phyloP scores from a whole-genome alignment of 1,284 basidiomycete species.

The Microbotryum saponariae region DNA sequence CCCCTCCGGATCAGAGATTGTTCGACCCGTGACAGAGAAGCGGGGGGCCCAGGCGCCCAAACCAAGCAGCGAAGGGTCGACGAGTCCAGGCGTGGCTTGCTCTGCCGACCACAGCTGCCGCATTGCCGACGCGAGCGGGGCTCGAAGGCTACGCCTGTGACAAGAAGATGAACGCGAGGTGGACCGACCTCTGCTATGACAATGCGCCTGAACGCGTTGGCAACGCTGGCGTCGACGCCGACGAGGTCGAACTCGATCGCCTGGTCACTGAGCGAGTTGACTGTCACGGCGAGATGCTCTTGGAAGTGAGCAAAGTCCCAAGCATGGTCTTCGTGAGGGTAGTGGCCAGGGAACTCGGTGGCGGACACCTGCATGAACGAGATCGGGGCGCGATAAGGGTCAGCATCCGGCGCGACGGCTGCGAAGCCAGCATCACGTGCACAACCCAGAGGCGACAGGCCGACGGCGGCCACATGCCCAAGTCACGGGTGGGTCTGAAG shows the following conservation, averaged over 20 bases:
- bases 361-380: slow-evolving; percentile 57
- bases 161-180: background rate
- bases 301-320: slow-evolving; percentile 73
- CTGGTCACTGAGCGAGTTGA: slow-evolving; percentile 68
- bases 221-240: slow-evolving; percentile 91
- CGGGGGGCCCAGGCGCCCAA: background rate
- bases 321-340: slow-evolving; percentile 70
- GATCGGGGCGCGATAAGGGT: background rate
- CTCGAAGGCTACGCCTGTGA: background rate
- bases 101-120: background rate
- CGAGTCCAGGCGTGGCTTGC: background rate
- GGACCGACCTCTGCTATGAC: slow-evolving; percentile 79
- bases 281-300: slow-evolving; percentile 64
- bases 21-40: background rate
- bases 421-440: background rate
- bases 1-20: slow-evolving; percentile 5
- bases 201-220: slow-evolving; percentile 86
- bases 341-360: slow-evolving; percentile 79
- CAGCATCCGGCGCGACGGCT: background rate
- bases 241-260: slow-evolving; percentile 91
- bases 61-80: too few species aligned
- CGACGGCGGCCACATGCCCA: background rate
- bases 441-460: too few species aligned
- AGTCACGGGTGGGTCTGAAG: background rate
- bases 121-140: background rate